Percentiles rank a stretch among this genome's conserved stretches.
Evolutionary conservation across 176 grass and related monocot genomes (phyloP).

Genomic region (Oryza punctata): DNA sequence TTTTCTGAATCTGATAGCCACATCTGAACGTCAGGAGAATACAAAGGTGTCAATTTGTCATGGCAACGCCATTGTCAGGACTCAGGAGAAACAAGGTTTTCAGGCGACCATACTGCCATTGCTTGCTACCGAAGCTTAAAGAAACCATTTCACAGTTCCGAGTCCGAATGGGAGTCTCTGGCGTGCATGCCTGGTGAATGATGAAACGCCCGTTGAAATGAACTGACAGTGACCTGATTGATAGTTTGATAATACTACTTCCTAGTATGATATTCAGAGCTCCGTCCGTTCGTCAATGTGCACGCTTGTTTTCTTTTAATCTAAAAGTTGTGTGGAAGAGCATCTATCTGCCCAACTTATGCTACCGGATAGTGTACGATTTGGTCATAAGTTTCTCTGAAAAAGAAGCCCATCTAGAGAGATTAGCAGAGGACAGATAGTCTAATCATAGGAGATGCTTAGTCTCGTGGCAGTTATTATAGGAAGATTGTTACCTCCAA

Average conservation of each 20-base stretch:
- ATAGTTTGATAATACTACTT: neutral
- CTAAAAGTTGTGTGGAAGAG: constrained; percentile 39
- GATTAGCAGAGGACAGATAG: constrained; percentile 17
- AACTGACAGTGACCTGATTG: constrained; percentile 21
- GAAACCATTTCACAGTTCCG: neutral
- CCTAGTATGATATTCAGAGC: neutral
- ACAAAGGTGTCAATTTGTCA: neutral
- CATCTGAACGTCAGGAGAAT: neutral
- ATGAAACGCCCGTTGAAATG: constrained; percentile 47
- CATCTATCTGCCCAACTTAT: constrained; percentile 38
- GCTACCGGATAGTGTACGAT: constrained; percentile 15
- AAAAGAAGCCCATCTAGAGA: neutral
- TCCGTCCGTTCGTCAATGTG: constrained; percentile 33
- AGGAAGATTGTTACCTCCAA: constrained; percentile 49
- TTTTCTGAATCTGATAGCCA: neutral
- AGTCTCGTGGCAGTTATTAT: constrained; percentile 41
- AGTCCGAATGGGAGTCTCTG: constrained; percentile 27
- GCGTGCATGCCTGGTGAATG: constrained; percentile 44
- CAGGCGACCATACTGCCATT: neutral
- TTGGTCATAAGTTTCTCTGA: neutral
- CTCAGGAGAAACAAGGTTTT: neutral
- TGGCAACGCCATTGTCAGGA: neutral
- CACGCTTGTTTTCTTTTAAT: constrained; percentile 30
- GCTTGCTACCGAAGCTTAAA: neutral
- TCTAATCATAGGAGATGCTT: constrained; percentile 20